Evolutionary conservation across 768 basidiomycete genomes (phyloP), one percentile per base, ranked within the genome.

Genomic region (Terana coerulea): DNA sequence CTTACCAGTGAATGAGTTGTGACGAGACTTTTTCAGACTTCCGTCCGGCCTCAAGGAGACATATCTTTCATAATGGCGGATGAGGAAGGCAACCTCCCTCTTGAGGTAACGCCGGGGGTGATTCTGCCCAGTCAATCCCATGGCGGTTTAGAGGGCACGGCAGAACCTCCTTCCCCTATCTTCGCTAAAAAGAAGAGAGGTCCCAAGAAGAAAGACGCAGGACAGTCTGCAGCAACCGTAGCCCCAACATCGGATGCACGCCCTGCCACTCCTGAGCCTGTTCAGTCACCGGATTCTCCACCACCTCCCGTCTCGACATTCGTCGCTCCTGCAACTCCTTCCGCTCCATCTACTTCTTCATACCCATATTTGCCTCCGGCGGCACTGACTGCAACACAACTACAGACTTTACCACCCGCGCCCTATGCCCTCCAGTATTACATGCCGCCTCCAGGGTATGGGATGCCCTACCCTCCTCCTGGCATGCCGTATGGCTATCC

Each of bases 361-460:
- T 14, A n/a, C 11, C 19, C 12, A 3, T 24, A 39, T 15, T 5
- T 22, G 14, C 17, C 34, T 12, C 10, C 54, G 15, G 3, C 49
- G 29, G 43, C 53, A 8, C 25, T 42, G 33, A 15, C 44, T 26
- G 19, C 35, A 3, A 14, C 59, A 19, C 28, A 43, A 1, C n/a
- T n/a, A n/a, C 35, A 25, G 42, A 47, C 41, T 26, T 41, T 30
- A n/a, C 45, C 25, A 6, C 54, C 46, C 26, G 48, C 48, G 21
- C 44, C 45, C 7, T 62, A 22, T 59, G 60, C 35, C 39, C 61
- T 67, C 26, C 69, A 72, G 8, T 75, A 71, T 58, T 75, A 73
- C 51, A 59, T 70, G 59, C 66, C 69, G 10, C 62, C 67, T 10
- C 67, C 73, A 1, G 35, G 47, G 3, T 37, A 48, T 17, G 47